These are phyloP conservation scores for Biscogniauxia marginata DNA, from an alignment of 2,329 filamentous ascomycete species.

Conservation along the genomic window DNA sequence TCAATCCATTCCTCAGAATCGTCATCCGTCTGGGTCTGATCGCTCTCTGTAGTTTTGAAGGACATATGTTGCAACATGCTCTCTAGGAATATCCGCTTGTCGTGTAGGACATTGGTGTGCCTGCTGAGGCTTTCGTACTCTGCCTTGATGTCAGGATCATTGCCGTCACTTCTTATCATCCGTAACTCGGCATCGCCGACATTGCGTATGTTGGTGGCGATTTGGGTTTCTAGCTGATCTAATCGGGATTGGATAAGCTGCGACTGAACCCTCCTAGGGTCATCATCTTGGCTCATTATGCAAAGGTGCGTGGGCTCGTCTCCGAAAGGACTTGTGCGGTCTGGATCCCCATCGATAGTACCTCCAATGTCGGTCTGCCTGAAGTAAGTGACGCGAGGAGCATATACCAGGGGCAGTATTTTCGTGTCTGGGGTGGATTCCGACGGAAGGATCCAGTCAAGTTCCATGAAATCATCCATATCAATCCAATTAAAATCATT, in stretches of 20 bases:
- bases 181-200: slow-evolving; percentile 75
- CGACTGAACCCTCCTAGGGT: slow-evolving; percentile 84
- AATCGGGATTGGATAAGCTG: slow-evolving; percentile 81
- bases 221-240: slow-evolving; percentile 73
- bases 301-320: slow-evolving; percentile 92
- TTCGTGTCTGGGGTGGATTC: slow-evolving; percentile 90
- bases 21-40: slow-evolving; percentile 25
- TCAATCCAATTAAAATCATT: slow-evolving; percentile 97
- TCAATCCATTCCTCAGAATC: slow-evolving; percentile 42
- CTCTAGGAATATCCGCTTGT: slow-evolving; percentile 59
- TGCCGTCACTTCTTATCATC: slow-evolving; percentile 50
- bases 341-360: slow-evolving; percentile 74
- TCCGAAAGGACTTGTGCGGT: slow-evolving; percentile 85
- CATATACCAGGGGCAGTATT: slow-evolving; percentile 87
- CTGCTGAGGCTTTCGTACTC: slow-evolving; percentile 61
- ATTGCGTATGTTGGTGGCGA: slow-evolving; percentile 68
- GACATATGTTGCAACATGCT: slow-evolving; percentile 54
- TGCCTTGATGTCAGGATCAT: slow-evolving; percentile 49
- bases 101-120: slow-evolving; percentile 54
- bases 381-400: slow-evolving; percentile 96
- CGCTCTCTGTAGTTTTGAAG: slow-evolving; percentile 34
- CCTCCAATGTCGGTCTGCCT: slow-evolving; percentile 91
- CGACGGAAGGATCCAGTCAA: slow-evolving; percentile 92
- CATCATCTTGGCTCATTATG: slow-evolving; percentile 88
- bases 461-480: slow-evolving; percentile 98